Percentiles rank a stretch among this genome's conserved stretches.
Conservation (phyloP, 176 grass and related monocot species). For the Saccharum spontaneum region DNA sequence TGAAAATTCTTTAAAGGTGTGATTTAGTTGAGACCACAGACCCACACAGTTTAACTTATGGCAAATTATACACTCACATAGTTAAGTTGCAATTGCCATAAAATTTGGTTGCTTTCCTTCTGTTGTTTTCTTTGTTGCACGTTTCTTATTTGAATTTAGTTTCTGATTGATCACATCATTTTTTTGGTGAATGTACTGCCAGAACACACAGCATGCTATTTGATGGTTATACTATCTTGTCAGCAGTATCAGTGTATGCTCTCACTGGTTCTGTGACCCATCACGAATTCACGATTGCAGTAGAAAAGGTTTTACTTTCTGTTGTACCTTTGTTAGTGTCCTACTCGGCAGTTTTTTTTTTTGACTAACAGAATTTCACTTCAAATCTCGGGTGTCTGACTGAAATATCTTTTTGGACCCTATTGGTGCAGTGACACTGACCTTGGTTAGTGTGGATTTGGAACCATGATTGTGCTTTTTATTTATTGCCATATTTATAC, state of each 20-base stretch:
- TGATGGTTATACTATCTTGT: neutral
- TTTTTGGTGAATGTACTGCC: slow-evolving; percentile 1
- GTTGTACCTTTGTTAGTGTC: neutral
- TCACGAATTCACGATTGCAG: neutral
- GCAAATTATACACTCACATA: neutral
- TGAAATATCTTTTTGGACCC: neutral
- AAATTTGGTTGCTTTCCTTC: neutral
- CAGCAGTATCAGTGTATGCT: neutral
- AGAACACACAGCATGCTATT: neutral
- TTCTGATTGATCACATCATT: neutral
- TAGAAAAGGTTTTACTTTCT: neutral
- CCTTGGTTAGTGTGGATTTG: neutral
- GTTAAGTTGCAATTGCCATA: slow-evolving; percentile 3
- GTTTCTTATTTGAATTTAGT: slow-evolving; percentile 5
- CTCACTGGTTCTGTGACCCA: neutral
- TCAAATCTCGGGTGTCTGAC: neutral
- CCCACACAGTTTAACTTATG: neutral
- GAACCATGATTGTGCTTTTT: neutral
- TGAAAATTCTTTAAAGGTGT: neutral
- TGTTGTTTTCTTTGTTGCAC: slow-evolving; percentile 16
- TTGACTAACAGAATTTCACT: neutral
- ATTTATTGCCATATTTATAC: neutral
- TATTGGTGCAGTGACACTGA: neutral
- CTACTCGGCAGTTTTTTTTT: neutral
- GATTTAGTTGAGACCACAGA: neutral